Percentiles rank a stretch among this genome's conserved stretches.
Evolutionary conservation across 2,329 filamentous ascomycete species (phyloP).

Genomic region (Talaromyces albobiverticillius): DNA sequence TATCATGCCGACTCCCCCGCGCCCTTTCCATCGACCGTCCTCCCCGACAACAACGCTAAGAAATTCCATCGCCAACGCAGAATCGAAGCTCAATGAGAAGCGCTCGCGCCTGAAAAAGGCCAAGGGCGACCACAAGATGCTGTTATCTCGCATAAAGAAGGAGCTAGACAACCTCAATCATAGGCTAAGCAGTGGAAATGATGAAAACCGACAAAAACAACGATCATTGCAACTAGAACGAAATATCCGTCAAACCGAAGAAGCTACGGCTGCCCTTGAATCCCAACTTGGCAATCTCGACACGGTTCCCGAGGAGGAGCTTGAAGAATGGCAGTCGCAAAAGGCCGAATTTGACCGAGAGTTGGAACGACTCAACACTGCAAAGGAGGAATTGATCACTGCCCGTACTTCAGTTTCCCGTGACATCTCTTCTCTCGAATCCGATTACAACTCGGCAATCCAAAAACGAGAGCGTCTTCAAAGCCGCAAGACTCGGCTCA

Average conservation of each 20-base stretch:
- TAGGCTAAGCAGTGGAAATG: constrained; percentile 58
- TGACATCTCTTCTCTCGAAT: constrained; percentile 50
- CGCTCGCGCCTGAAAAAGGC: constrained; percentile 58
- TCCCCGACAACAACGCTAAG: constrained; percentile 64
- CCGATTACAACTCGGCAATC: constrained; percentile 51
- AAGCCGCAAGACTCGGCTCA: constrained; percentile 55
- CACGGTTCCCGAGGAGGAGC: constrained; percentile 56
- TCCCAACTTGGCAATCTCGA: constrained; percentile 54
- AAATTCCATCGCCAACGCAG: constrained; percentile 62
- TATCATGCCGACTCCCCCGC: constrained; percentile 44
- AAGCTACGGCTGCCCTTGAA: constrained; percentile 55
- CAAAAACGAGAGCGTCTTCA: constrained; percentile 61
- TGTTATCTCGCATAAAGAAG: constrained; percentile 56
- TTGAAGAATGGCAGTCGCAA: constrained; percentile 51
- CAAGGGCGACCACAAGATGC: constrained; percentile 60
- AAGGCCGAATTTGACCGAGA: constrained; percentile 56
- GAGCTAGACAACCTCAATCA: constrained; percentile 59
- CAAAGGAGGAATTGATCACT: constrained; percentile 50
- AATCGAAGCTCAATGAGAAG: constrained; percentile 59
- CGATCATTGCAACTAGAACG: constrained; percentile 61
- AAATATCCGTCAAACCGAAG: constrained; percentile 62
- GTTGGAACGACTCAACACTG: constrained; percentile 48
- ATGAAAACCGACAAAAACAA: constrained; percentile 62
- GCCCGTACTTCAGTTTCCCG: constrained; percentile 52
- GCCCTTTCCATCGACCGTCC: constrained; percentile 59